Percentiles rank a stretch among this genome's conserved stretches.
These are phyloP conservation scores for Cyclaneusma minus DNA, from an alignment of 2,329 filamentous ascomycete genomes.

Conservation along the genomic window DNA sequence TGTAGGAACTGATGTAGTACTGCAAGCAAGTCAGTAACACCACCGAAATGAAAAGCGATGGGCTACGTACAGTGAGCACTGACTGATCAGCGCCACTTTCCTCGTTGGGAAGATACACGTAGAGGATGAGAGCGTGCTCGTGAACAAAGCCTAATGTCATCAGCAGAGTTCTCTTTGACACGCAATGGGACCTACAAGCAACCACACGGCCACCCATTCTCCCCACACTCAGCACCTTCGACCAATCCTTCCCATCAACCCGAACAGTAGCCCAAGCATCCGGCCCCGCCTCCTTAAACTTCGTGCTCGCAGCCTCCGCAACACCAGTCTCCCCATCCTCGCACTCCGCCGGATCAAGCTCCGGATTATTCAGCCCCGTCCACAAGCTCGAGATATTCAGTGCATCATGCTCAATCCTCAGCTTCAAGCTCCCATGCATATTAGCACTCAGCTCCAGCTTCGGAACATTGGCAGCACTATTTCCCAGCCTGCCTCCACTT, in stretches of 20 bases:
- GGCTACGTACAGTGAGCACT: constrained; percentile 52
- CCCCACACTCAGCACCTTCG: constrained; percentile 81
- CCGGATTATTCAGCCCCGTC: constrained; percentile 74
- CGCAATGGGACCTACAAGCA: constrained; percentile 45
- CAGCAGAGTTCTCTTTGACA: constrained; percentile 3
- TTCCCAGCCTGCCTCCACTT: constrained; percentile 6
- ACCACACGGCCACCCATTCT: constrained; percentile 81
- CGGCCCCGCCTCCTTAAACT: constrained; percentile 61
- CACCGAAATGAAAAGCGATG: neutral
- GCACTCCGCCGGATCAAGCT: constrained; percentile 66
- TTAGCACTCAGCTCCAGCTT: constrained; percentile 82
- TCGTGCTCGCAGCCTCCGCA: constrained; percentile 67
- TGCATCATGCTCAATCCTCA: constrained; percentile 70
- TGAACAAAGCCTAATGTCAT: constrained; percentile 46
- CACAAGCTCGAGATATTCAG: constrained; percentile 76
- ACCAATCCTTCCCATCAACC: constrained; percentile 91
- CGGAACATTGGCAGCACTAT: constrained; percentile 24
- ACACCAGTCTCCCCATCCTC: constrained; percentile 47
- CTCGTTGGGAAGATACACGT: constrained; percentile 63
- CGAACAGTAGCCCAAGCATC: constrained; percentile 78
- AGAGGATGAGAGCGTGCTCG: constrained; percentile 66
- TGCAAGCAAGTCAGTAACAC: constrained; percentile 14
- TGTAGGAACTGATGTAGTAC: constrained; percentile 45
- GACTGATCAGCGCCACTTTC: constrained; percentile 55
- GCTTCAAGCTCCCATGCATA: constrained; percentile 75